Percentiles rank a stretch among this genome's conserved stretches.
phyloP scores from a whole-genome alignment of 768 basidiomycete genomes.

The Agrocybe pediades region DNA sequence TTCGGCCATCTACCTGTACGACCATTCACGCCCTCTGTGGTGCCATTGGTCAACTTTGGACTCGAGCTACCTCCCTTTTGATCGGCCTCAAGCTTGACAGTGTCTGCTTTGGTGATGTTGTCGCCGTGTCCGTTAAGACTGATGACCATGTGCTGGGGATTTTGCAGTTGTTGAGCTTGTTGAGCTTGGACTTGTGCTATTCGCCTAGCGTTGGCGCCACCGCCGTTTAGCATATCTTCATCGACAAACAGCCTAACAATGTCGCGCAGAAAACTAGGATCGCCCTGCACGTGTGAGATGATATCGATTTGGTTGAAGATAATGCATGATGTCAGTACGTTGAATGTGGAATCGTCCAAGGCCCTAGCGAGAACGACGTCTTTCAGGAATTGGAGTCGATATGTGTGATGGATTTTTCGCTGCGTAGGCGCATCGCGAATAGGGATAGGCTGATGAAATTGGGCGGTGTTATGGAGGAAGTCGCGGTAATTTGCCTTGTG shows the following conservation, averaged over 20 bases:
- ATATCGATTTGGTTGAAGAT: constrained; percentile 99
- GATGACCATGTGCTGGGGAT: constrained; percentile 33
- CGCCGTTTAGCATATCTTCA: constrained; percentile 58
- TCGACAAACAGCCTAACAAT: constrained; percentile 78
- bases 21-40: constrained; percentile 21
- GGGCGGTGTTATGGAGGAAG: constrained; percentile 81
- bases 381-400: constrained; percentile 95
- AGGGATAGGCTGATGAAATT: constrained; percentile 86
- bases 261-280: constrained; percentile 73
- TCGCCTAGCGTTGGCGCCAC: constrained; percentile 27
- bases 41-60: constrained; percentile 32
- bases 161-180: constrained; percentile 4
- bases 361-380: constrained; percentile 96
- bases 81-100: constrained; percentile 42
- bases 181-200: neutral
- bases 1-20: constrained; percentile 23
- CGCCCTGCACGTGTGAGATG: constrained; percentile 83
- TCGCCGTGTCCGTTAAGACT: constrained; percentile 44
- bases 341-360: constrained; percentile 95
- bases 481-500: constrained; percentile 98
- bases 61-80: constrained; percentile 25
- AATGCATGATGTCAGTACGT: constrained; percentile 94
- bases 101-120: constrained; percentile 30
- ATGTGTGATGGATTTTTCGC: constrained; percentile 94
- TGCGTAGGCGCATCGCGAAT: constrained; percentile 77